phyloP scores from a whole-genome alignment of 2,329 filamentous ascomycete species.

The Phialophora verrucosa region DNA sequence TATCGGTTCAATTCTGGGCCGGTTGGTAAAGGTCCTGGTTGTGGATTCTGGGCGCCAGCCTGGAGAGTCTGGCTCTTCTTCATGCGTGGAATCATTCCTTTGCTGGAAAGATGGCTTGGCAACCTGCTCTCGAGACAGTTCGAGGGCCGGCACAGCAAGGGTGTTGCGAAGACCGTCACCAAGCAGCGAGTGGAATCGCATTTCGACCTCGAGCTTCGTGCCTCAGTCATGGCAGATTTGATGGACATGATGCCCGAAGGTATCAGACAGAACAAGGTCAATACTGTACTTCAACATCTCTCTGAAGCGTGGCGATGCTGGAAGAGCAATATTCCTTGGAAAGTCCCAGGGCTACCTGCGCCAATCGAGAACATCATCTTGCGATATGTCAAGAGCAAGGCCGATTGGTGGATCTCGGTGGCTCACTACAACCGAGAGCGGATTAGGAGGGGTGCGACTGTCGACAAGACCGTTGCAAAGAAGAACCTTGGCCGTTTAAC shows the following conservation, averaged over 20 bases:
- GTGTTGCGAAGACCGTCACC: conserved; percentile 97
- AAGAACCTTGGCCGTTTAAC: conserved; percentile 97
- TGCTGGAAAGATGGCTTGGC: conserved; percentile 95
- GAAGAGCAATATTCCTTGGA: conserved; percentile 99
- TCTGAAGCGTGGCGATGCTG: conserved; percentile 99
- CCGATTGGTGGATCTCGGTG: conserved; percentile 99
- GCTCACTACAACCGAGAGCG: conserved; percentile 98
- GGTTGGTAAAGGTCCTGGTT: conserved; percentile 95
- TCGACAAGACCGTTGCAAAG: conserved; percentile 99
- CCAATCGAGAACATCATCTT: conserved; percentile 99
- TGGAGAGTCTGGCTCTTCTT: conserved; percentile 99
- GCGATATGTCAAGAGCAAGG: conserved; percentile 98
- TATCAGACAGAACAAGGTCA: conserved; percentile 99
- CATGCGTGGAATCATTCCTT: conserved; percentile 96
- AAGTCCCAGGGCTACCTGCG: conserved; percentile 92
- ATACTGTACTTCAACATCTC: conserved; percentile 94
- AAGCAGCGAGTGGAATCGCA: conserved; percentile 99
- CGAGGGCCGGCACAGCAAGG: conserved; percentile 97
- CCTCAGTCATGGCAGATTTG: conserved; percentile 97
- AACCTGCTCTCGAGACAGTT: conserved; percentile 97
- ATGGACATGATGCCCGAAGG: conserved; percentile 99
- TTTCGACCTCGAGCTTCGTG: conserved; percentile 94
- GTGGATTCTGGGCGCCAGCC: conserved; percentile 97
- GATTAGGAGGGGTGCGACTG: conserved; percentile 92
- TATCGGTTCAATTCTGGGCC: conserved; percentile 97